Conservation (phyloP, 345 rosid species). For the Litchi chinensis region DNA sequence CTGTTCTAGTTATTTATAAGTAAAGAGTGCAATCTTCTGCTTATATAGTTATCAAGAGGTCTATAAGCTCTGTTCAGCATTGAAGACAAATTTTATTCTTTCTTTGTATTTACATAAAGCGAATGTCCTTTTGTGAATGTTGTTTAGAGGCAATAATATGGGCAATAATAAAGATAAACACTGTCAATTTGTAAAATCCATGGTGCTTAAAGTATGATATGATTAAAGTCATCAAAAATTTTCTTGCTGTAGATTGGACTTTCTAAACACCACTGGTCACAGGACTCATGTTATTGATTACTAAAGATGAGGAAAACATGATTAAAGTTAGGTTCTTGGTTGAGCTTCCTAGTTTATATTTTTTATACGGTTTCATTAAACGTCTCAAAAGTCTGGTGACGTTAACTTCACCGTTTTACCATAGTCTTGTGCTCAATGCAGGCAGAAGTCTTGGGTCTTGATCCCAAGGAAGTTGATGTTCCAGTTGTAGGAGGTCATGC, state of each 20-base stretch:
- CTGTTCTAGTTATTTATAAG: neutral
- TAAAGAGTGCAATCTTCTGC: neutral
- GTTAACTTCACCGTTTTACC: neutral
- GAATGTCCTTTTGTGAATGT: neutral
- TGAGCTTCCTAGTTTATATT: neutral
- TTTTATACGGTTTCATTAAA: neutral
- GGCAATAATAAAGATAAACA: neutral
- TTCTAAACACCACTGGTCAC: neutral
- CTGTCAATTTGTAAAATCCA: neutral
- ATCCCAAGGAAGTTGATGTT: slow-evolving; percentile 73
- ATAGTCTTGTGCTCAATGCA: slow-evolving; percentile 24
- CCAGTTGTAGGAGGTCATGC: slow-evolving; percentile 93
- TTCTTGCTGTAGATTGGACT: neutral
- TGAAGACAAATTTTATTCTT: neutral
- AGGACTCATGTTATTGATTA: neutral
- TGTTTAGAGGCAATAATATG: neutral
- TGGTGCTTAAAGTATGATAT: neutral
- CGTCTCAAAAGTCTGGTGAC: neutral
- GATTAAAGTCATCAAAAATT: neutral
- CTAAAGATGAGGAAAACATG: neutral
- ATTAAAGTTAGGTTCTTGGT: neutral
- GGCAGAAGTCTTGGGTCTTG: slow-evolving; percentile 85
- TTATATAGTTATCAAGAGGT: neutral
- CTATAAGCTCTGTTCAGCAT: neutral
- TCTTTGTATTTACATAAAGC: neutral